Base-by-base conservation (phyloP, 306 rosid species). In the Cucurbita moschata region DNA sequence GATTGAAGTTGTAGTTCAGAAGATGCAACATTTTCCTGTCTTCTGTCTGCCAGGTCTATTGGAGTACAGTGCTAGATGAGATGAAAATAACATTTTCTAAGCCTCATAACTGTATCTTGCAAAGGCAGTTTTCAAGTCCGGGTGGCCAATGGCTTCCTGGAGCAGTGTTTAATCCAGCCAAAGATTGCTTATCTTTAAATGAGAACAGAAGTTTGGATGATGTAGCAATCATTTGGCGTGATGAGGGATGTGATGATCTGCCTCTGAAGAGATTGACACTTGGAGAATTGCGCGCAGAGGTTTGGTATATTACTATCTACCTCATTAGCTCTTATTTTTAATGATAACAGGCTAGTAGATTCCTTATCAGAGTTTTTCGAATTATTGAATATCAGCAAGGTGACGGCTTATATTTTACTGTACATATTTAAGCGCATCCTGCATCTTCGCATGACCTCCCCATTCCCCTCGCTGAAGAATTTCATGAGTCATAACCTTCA, bases 141-240 rank as follows among this genome's bases (percentile, higher is more conserved):
- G 91, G 92, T 67, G 95, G 92, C 63, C 84, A 85, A 75, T 94
- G 98, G 97, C 95, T 94, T 75, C 95, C 96, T 16, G 89, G 92
- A 84, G 98, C 96, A 11, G 84, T 69, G 38, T 57, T 89, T 64
- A 94, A 94, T 82, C 89, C 96, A 7, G 98, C 97, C 38, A 78
- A 84, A 56, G 87, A 85, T 83, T 94, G 99, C 79, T 85, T 91
- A 68, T 75, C 57, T 79, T 23, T 84, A 49, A 86, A 90, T 80
- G 19, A 26, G 40, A 84, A 80, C 72, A 86, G 96, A 76, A 82
- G 83, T 85, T 83, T 85, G 83, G 78, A 83, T 80, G 99, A 86
- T 82, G 81, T 83, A 4, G 77, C 76, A 74, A 58, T 94, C 80
- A 46, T 89, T 75, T 90, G 97, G 97, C 97, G 92, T 51, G 91